Percentiles rank a stretch among this genome's conserved stretches.
Conservation (phyloP, 78 protist genomes). For the Salpingoeca rosetta region DNA sequence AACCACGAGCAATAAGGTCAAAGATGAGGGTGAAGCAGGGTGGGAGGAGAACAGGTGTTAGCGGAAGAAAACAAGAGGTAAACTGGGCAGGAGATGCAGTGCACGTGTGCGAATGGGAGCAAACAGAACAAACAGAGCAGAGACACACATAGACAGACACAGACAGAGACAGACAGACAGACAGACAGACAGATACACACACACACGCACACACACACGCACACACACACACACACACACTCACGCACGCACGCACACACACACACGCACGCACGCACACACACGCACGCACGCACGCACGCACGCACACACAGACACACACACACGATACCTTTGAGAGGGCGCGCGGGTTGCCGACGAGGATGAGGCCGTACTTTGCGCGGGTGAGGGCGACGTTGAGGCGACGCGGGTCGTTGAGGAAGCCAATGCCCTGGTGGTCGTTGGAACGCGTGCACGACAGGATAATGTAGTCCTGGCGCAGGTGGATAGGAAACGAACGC, state of each 20-base stretch:
- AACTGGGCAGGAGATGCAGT: too few species aligned
- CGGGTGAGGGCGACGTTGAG: slow-evolving; percentile 99
- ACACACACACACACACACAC: not conserved
- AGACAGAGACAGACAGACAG: not conserved
- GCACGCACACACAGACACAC: not conserved
- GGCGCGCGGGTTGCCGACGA: slow-evolving; percentile 93
- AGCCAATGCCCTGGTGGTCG: slow-evolving; percentile 96
- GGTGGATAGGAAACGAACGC: too few species aligned
- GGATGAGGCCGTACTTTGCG: slow-evolving; percentile 90
- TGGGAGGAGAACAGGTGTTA: too few species aligned
- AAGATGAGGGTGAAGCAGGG: not conserved
- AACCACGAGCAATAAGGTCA: not conserved
- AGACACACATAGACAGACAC: too few species aligned
- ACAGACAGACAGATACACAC: not conserved
- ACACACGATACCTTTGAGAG: slow-evolving; percentile 43
- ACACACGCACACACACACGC: not conserved
- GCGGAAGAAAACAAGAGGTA: not conserved
- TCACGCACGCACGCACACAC: not conserved
- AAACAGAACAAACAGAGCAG: too few species aligned
- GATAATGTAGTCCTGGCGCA: slow-evolving; percentile 82
- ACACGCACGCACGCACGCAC: too few species aligned
- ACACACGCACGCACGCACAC: not conserved
- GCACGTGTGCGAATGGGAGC: too few species aligned
- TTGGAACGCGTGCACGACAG: slow-evolving; percentile 97
- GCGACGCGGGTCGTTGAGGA: slow-evolving; percentile 95